These are phyloP conservation scores for Cordia subcordata DNA, from an alignment of 257 asterid genomes.

Conservation along the genomic window DNA sequence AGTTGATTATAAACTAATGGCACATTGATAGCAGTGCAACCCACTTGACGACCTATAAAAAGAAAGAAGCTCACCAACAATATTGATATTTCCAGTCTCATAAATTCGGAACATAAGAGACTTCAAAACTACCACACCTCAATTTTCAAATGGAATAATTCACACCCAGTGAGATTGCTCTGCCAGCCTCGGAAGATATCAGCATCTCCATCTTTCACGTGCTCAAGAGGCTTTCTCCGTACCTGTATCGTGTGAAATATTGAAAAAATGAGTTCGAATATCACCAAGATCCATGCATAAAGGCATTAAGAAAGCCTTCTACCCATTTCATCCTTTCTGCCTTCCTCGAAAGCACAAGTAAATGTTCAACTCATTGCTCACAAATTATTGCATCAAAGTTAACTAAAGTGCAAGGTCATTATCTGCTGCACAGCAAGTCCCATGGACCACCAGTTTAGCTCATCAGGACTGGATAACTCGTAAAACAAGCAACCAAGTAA, in stretches of 20 bases:
- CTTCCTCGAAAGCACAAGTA: background rate
- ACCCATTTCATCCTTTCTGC: background rate
- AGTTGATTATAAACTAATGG: background rate
- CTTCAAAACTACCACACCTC: background rate
- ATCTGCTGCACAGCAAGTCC: too few relatives aligned
- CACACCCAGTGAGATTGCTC: background rate
- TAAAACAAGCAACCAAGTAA: too few relatives aligned
- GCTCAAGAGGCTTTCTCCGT: background rate
- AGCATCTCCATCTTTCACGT: background rate
- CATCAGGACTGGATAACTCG: too few relatives aligned
- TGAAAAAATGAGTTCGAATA: background rate
- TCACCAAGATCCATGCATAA: background rate
- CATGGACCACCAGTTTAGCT: too few relatives aligned
- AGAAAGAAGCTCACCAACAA: background rate
- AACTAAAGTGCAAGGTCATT: too few relatives aligned
- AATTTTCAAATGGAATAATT: background rate
- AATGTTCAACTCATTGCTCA: too few relatives aligned
- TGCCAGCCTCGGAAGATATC: background rate
- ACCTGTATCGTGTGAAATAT: background rate
- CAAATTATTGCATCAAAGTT: too few relatives aligned
- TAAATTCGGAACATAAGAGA: background rate
- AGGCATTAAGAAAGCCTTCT: background rate
- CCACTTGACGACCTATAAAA: background rate
- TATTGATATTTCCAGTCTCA: background rate
- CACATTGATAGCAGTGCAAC: background rate